phyloP scores from a whole-genome alignment of 345 rosid species.

The Arabis alpina region DNA sequence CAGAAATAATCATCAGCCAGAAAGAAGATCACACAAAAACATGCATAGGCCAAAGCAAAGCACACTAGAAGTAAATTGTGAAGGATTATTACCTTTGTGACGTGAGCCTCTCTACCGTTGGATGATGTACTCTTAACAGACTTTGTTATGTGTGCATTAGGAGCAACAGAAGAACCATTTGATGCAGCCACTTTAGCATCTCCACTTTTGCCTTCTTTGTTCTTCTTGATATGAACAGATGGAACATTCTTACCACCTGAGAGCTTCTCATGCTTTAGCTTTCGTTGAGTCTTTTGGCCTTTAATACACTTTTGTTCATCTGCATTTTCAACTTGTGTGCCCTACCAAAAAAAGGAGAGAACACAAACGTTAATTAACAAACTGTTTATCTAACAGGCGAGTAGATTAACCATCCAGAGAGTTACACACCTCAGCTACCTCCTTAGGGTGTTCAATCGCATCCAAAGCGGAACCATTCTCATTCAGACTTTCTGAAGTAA shows the following conservation, averaged over 20 bases:
- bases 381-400: not conserved
- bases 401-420: conserved; percentile 9
- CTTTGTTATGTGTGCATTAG: conserved; percentile 48
- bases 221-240: conserved; percentile 52
- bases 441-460: conserved; percentile 41
- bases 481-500: conserved; percentile 35
- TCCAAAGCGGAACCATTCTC: conserved; percentile 45
- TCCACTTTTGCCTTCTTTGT: conserved; percentile 48
- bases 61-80: conserved; percentile 1
- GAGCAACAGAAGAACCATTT: conserved; percentile 60
- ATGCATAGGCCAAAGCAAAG: conserved; percentile 3
- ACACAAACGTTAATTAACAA: conserved; percentile 11
- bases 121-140: conserved; percentile 57
- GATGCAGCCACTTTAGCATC: conserved; percentile 45
- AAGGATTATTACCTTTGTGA: conserved; percentile 52
- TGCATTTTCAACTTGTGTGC: conserved; percentile 48
- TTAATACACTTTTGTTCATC: conserved; percentile 44
- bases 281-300: conserved; percentile 52
- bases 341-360: conserved; percentile 38
- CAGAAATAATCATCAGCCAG: conserved; percentile 43
- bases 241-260: conserved; percentile 48
- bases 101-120: conserved; percentile 53
- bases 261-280: conserved; percentile 57
- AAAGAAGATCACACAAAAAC: conserved; percentile 5
- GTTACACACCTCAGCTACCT: conserved; percentile 51